Base-by-base conservation (phyloP, 108 stramenopile species). In the Skeletonema marinoi region DNA sequence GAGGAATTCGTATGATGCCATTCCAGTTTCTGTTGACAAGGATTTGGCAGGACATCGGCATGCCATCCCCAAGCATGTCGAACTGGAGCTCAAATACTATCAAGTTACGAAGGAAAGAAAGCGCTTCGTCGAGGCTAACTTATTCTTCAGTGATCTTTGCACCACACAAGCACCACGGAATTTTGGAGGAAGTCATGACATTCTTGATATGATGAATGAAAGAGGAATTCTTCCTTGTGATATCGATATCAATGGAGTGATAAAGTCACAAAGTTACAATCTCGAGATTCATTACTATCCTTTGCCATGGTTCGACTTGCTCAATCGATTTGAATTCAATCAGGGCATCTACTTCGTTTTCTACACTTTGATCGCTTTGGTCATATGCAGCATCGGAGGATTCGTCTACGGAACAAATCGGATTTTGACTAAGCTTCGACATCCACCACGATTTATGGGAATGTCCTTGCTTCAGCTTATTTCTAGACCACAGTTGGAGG, bases 281-380 rank as follows among this genome's bases (percentile, higher is more conserved):
- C 80, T 96, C 38, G 87, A 93, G 65, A 71, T 96, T 32, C 74
- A 70, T 29, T 94, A 86, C 68, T 44, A 51, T 21, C 85, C 94
- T 8, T 61, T 95, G 21, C 82, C 51, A 1, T 96, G 96, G 96
- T 86, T 87, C 64, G 87, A 90, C 25, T 77, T 96, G 38, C 65
- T 95, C 2, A 96, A 96, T 42, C 44, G 54, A 13, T 96, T 96
- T 75, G 90, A 94, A 68, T 94, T 96, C 59, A 65, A 73, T 21
- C 73, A 64, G 25, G 66, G 78, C 38, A 84, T 95, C 3, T 96
- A 96, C 73, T 65, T 94, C 32, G 32, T 91, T 10, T 86, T 93
- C 39, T 96, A 91, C 78, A 77, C 85, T 19, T 38, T 82, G 4
- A 85, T 94, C 32, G 96, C 93, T 31, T 59, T 86, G 31, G 12